A percentile compares a stretch with the other conserved stretches of the same genome.
phyloP scores from a whole-genome alignment of 345 rosid genomes.

The Acer campestre region DNA sequence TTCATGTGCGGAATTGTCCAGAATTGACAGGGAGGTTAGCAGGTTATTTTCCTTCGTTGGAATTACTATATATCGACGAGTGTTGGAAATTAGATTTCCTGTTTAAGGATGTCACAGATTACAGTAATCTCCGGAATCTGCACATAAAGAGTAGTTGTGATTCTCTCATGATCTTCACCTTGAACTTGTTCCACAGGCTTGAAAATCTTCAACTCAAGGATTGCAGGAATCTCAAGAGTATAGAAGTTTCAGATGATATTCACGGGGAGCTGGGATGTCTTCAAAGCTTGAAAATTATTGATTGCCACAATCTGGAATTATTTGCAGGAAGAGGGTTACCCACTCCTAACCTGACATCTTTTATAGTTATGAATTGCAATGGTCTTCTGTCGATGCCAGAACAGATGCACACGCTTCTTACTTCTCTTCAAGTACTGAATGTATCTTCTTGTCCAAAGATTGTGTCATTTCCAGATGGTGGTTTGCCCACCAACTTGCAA shows the following conservation, averaged over 20 bases:
- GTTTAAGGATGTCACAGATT: conserved; percentile 17
- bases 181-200: no score
- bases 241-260: conserved; percentile 21
- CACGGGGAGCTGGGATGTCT: conserved; percentile 3
- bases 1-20: conserved; percentile 32
- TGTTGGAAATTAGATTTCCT: no score
- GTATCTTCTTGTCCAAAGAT: no score
- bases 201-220: neutral
- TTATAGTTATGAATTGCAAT: no score
- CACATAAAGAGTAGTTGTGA: conserved; percentile 32
- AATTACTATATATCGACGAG: conserved; percentile 17
- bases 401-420: no score
- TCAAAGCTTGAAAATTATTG: conserved; percentile 22
- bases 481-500: neutral
- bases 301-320: conserved; percentile 27
- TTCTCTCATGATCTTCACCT: conserved; percentile 6
- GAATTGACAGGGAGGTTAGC: conserved; percentile 27
- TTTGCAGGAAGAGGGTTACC: no score
- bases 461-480: neutral
- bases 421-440: no score
- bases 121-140: conserved; percentile 27
- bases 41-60: conserved; percentile 28
- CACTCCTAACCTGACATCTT: no score
- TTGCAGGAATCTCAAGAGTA: conserved; percentile 25
- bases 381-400: no score